phyloP scores from a whole-genome alignment of 345 rosid genomes.

The Carallia pectinifolia region DNA sequence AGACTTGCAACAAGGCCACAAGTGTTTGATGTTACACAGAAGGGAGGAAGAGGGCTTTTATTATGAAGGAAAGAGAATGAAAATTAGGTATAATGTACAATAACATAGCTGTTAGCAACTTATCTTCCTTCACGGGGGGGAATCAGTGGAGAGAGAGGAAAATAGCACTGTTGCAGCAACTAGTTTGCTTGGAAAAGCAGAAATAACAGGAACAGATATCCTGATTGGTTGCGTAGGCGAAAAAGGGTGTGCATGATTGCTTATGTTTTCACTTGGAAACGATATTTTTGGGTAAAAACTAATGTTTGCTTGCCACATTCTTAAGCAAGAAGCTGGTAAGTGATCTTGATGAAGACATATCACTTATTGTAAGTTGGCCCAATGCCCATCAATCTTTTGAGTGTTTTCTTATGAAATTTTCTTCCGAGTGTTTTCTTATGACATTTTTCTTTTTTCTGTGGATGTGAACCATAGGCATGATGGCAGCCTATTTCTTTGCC shows the following conservation, averaged over 20 bases:
- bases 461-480: no score
- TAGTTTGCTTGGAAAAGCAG: conserved; percentile 49
- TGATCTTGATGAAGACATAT: neutral
- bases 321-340: conserved; percentile 11
- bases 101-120: conserved; percentile 24
- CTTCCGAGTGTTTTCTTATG: no score
- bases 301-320: conserved; percentile 7
- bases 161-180: conserved; percentile 35
- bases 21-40: conserved; percentile 9
- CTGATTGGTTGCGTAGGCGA: conserved; percentile 30
- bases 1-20: neutral
- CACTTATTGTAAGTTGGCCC: neutral
- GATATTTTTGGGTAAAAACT: conserved; percentile 8
- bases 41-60: neutral
- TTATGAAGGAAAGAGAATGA: conserved; percentile 7
- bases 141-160: conserved; percentile 13
- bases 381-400: neutral
- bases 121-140: conserved; percentile 10
- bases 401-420: no score
- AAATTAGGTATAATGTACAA: conserved; percentile 27
- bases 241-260: conserved; percentile 29
- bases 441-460: no score
- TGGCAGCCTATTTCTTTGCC: neutral
- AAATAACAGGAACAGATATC: conserved; percentile 28
- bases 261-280: conserved; percentile 28